A percentile compares a stretch with the other conserved stretches of the same genome.
Evolutionary conservation across 495 filamentous ascomycete species (phyloP).

Genomic region (Trichoderma reesei): DNA sequence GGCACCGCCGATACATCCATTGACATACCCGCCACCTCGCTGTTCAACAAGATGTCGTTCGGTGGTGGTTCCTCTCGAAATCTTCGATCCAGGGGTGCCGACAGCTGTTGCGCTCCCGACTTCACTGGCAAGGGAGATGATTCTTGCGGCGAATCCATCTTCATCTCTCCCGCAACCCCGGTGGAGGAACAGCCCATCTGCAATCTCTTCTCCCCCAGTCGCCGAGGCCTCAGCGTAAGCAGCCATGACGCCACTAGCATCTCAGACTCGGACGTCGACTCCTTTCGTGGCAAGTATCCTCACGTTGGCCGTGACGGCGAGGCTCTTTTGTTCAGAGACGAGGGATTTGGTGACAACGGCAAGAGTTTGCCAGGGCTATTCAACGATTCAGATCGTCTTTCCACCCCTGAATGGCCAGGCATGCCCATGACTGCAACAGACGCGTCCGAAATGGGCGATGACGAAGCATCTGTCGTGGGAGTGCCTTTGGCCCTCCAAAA

Average conservation of each 20-base stretch:
- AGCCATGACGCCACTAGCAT: conserved; percentile 1
- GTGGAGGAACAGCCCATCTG: neutral
- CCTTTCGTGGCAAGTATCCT: conserved; percentile 20
- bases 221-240: neutral
- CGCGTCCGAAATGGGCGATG: neutral
- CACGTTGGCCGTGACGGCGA: conserved; percentile 30
- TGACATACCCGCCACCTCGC: neutral
- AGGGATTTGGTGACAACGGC: conserved; percentile 26
- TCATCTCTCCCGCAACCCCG: neutral
- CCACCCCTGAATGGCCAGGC: conserved; percentile 1
- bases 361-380: conserved; percentile 28
- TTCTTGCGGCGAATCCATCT: neutral
- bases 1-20: neutral
- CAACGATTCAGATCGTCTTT: conserved; percentile 13
- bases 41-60: neutral
- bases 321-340: conserved; percentile 32
- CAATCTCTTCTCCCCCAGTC: conserved; percentile 10
- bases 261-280: conserved; percentile 18
- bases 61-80: neutral
- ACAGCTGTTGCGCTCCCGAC: neutral
- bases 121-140: neutral
- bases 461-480: neutral
- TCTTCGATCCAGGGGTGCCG: neutral
- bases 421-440: neutral
- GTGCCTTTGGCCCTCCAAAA: neutral